phyloP scores from a whole-genome alignment of 495 filamentous ascomycete species.

The Rhizodiscina lignyota region DNA sequence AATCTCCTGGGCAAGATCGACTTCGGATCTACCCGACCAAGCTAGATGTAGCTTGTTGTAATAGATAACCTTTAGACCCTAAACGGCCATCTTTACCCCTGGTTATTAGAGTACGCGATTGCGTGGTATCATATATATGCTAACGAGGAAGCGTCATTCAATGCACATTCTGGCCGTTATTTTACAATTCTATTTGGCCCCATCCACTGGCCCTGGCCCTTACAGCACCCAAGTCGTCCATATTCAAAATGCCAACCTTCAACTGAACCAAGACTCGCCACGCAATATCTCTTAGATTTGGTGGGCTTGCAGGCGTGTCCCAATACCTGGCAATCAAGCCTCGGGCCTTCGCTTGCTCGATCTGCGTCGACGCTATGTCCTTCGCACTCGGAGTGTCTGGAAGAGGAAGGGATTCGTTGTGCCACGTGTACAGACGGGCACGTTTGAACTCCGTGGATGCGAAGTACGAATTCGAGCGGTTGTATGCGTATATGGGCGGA shows the following conservation, averaged over 20 bases:
- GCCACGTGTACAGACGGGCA: slow-evolving; percentile 30
- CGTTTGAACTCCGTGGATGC: slow-evolving; percentile 31
- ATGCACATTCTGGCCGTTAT: too few relatives aligned
- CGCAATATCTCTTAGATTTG: slow-evolving; percentile 52
- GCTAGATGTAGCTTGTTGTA: too few relatives aligned
- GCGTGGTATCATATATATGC: too few relatives aligned
- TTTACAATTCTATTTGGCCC: too few relatives aligned
- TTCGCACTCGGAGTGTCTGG: slow-evolving; percentile 37
- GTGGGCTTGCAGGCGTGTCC: slow-evolving; percentile 62
- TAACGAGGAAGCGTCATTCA: too few relatives aligned
- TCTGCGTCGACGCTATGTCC: too few relatives aligned
- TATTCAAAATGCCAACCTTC: slow-evolving; percentile 59
- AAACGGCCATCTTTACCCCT: too few relatives aligned
- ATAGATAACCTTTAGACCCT: too few relatives aligned
- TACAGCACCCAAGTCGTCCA: slow-evolving; percentile 42
- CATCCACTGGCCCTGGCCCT: too few relatives aligned
- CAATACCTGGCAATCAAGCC: slow-evolving; percentile 66
- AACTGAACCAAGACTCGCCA: slow-evolving; percentile 59
- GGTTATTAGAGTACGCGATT: too few relatives aligned
- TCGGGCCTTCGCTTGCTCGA: slow-evolving; percentile 48
- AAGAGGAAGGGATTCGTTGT: slow-evolving; percentile 33
- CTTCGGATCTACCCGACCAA: too few relatives aligned
- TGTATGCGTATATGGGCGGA: slow-evolving; percentile 13
- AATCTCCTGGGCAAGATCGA: too few relatives aligned
- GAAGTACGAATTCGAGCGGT: slow-evolving; percentile 34